Evolutionary conservation across 768 basidiomycete genomes (phyloP), one percentile per base, ranked within the genome.

Genomic region (Pisolithus orientalis): DNA sequence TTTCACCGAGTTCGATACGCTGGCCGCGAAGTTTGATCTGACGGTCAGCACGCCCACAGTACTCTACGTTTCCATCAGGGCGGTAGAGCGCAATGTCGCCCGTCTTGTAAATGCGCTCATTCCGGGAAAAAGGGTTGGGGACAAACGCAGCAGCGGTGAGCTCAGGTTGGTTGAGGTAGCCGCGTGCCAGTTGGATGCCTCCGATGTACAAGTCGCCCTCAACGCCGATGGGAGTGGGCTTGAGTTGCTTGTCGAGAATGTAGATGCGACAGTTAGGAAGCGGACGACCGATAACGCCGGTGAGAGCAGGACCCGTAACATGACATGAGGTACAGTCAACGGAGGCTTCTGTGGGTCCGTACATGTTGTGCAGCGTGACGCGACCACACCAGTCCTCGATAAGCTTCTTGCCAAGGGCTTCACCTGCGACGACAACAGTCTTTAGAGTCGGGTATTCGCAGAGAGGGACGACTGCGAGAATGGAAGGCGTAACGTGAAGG

Each of bases 11-110:
- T 40, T 69, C 68, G n/a, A 69, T 62, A 25, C 69, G 65, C 25
- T 61, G 63, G 27, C 69, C 68, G 6, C 65, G 63, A 51, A 69
- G 58, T 53, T 69, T 69, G 51, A 69, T 61, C 40, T 69, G 68
- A 37, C 67, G 59, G 59, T 69, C 69, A 14, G 58, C 57, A 27
- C 69, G 66, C 38, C 68, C 69, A 39, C 63, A 61, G 50, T 65
- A 68, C 38, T 63, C 62, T 31, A 69, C 53, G n/a, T 64, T 57
- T 21, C 68, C 68, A 38, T 65, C 65, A 1, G 55, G 37, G 16
- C 55, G 62, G 50, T 64, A 68, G 31, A 62, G 34, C 1, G 60
- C 65, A 25, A 70, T 55, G 17, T 69, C 69, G 2, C 65, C 68
- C 4, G 64, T 68, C 51, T 59, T 58, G 61, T 67, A 69, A 5